Base-by-base conservation (phyloP, 1,284 basidiomycete species). In the Sanguinoderma infundibulare region DNA sequence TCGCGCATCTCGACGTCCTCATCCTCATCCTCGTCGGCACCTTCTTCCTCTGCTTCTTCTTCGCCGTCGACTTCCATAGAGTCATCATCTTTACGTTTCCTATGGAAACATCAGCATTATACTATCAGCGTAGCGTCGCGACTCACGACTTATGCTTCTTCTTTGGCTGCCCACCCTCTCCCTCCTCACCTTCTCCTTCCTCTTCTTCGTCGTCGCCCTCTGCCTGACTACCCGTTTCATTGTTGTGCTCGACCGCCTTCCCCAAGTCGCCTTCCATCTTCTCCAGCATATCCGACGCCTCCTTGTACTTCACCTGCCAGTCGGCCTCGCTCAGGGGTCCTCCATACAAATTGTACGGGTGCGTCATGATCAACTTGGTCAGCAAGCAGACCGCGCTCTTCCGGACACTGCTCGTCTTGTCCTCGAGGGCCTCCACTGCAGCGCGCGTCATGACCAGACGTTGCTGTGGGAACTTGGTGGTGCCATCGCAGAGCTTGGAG, bases 321-420 rank as follows among this genome's bases (percentile, higher is more conserved):
- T 91, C 87, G 0, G 82, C 79, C 4, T 88, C 77, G 51, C 88
- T 86, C 53, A 99, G 79, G 49, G 87, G 85, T 0, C 96, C 96
- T 0, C 96, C 96, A 69, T 98, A 90, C 75, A 93, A 84, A 0
- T 91, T 92, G 73, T 94, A 98, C 1, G 97, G 96, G 78, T 99
- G 97, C 0, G 96, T 98, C 62, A 86, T 70, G 44, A 99, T 80
- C 26, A 99, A 80, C 70, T 88, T 87, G 51, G 87, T 87, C 34
- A 99, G 78, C 6, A 98, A 79, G 20, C 86, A 83, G 54, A 95
- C 91, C 10, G 96, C 92, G 61, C 86, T 87, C 75, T 95, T 95
- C 67, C 97, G 84, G 14, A 98, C 97, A 12, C 85, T 89, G 34
- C 93, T 89, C 1, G 88, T 90, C 78, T 98, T 98, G 80, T 99